phyloP scores from a whole-genome alignment of 169 alveolate species.

The Eimeria tenella region DNA sequence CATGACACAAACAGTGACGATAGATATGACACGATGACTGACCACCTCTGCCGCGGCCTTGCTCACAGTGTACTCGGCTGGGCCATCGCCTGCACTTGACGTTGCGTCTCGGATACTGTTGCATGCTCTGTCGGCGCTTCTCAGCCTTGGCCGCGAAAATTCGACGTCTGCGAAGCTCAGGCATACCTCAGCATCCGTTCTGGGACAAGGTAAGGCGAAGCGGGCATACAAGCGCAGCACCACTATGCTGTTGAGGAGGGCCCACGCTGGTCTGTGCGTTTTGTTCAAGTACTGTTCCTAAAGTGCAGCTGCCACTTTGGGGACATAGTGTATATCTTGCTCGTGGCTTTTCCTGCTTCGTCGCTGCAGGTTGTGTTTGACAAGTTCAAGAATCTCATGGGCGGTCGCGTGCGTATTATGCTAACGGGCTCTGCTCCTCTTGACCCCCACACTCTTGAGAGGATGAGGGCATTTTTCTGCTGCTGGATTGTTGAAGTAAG shows the following conservation, averaged over 20 bases:
- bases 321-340: too few species aligned
- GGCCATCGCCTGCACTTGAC: too few species aligned
- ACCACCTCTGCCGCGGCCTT: too few species aligned
- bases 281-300: too few species aligned
- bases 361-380: constrained; percentile 85
- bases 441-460: constrained; percentile 85
- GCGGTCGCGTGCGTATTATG: constrained; percentile 90
- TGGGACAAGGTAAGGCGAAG: constrained; percentile 74
- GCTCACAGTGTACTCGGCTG: too few species aligned
- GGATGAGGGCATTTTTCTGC: constrained; percentile 86
- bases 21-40: too few species aligned
- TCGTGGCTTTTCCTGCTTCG: neutral
- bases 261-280: too few species aligned
- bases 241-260: neutral
- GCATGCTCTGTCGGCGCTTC: too few species aligned
- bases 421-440: constrained; percentile 93
- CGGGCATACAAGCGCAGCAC: neutral
- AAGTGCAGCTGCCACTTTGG: too few species aligned
- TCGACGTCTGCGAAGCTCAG: constrained; percentile 47
- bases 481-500: constrained; percentile 87
- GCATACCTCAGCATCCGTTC: constrained; percentile 66
- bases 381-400: constrained; percentile 85
- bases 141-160: constrained; percentile 72
- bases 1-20: too few species aligned
- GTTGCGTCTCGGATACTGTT: too few species aligned